Conservation (phyloP, 768 basidiomycete species). For the Gymnopilus junonius region DNA sequence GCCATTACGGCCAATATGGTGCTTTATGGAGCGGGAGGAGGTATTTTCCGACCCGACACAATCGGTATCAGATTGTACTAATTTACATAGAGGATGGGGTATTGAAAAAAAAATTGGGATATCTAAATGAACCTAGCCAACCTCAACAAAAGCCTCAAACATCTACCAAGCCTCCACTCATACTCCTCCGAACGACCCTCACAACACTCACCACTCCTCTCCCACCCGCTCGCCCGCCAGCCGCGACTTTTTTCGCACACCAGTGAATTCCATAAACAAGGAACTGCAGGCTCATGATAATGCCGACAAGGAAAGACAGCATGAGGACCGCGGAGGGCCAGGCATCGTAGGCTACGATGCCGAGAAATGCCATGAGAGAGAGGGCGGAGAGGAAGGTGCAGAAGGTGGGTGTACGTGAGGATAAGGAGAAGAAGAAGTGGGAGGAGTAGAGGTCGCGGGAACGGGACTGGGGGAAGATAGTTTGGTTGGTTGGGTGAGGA, state of each 20-base stretch:
- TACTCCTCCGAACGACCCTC: conserved; percentile 5
- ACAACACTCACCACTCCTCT: conserved; percentile 25
- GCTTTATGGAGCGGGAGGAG: too few species aligned
- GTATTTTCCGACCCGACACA: too few species aligned
- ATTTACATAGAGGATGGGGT: too few species aligned
- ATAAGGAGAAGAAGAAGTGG: conserved; percentile 73
- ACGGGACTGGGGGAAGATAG: conserved; percentile 46
- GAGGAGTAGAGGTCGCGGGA: conserved; percentile 60
- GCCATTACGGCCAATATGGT: too few species aligned
- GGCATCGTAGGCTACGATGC: conserved; percentile 61
- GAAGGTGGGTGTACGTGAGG: conserved; percentile 64
- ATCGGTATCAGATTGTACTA: too few species aligned
- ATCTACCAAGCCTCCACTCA: background rate
- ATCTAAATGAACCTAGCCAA: too few species aligned
- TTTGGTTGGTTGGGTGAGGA: too few species aligned
- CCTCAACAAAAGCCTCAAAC: background rate
- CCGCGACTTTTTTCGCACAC: conserved; percentile 31
- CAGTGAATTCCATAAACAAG: conserved; percentile 56
- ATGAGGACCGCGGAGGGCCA: conserved; percentile 68
- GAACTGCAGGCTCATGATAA: conserved; percentile 68
- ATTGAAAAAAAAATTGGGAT: too few species aligned
- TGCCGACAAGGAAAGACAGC: conserved; percentile 59
- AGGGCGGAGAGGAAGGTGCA: conserved; percentile 61
- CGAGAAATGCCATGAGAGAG: conserved; percentile 65
- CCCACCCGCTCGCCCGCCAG: conserved; percentile 25